These are phyloP conservation scores for Tetrahymena thermophila DNA, from an alignment of 73 alveolate genomes.

Conservation along the genomic window DNA sequence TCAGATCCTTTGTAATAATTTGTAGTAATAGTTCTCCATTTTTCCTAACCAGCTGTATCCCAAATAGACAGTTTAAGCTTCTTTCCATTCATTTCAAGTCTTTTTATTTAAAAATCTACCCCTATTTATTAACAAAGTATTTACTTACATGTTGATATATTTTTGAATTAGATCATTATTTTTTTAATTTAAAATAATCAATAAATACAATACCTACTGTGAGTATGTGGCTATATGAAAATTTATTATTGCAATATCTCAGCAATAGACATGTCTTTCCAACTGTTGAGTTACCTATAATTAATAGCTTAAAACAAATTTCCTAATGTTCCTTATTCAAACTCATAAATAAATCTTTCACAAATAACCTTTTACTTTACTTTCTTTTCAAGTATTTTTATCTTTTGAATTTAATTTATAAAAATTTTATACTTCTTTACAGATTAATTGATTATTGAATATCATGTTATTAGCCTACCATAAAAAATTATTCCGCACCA, in stretches of 20 bases:
- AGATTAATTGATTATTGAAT: too few relatives aligned
- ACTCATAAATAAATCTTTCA: neutral
- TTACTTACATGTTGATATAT: neutral
- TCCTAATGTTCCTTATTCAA: neutral
- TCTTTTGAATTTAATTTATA: neutral
- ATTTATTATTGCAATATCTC: neutral
- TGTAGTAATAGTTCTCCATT: slow-evolving; percentile 71
- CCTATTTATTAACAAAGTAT: neutral
- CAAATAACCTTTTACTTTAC: neutral
- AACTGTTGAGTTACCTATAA: neutral
- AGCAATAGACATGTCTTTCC: neutral
- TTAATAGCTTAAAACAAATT: neutral
- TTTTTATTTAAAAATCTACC: neutral
- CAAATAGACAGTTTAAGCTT: slow-evolving; percentile 31
- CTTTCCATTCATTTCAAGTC: neutral
- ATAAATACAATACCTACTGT: neutral
- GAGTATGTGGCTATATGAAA: neutral
- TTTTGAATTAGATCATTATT: too few relatives aligned
- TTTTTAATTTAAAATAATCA: too few relatives aligned
- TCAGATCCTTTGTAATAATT: slow-evolving; percentile 75
- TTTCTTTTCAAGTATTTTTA: neutral
- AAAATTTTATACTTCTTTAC: too few relatives aligned
- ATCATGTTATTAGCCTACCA: too few relatives aligned
- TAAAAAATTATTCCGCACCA: neutral
- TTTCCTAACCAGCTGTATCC: slow-evolving; percentile 88